Conservation (phyloP, 1,284 basidiomycete species). For the Cryptococcus jaspeensis region DNA sequence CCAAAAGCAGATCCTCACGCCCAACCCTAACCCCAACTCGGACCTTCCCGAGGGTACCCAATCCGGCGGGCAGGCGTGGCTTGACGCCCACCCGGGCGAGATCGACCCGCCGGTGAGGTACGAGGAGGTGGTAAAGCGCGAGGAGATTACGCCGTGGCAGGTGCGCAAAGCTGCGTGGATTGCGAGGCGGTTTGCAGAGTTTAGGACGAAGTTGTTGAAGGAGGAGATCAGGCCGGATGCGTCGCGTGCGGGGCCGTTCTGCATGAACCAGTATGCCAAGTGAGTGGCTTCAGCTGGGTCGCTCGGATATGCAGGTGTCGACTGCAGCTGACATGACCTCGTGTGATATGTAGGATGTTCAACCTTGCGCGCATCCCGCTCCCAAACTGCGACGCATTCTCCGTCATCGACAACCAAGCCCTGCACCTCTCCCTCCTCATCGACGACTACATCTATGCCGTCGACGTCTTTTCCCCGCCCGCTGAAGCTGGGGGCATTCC, state of each 20-base stretch:
- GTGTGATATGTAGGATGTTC: conserved; percentile 59
- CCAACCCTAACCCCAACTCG: conserved; percentile 28
- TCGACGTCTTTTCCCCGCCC: conserved; percentile 61
- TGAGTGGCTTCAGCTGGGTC: conserved; percentile 37
- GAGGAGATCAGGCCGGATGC: conserved; percentile 58
- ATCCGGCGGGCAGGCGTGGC: conserved; percentile 39
- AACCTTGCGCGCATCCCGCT: conserved; percentile 73
- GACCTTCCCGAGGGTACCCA: conserved; percentile 26
- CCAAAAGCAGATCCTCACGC: neutral
- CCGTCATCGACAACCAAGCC: conserved; percentile 56
- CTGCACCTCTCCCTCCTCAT: conserved; percentile 69
- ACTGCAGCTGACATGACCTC: neutral
- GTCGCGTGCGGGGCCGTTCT: conserved; percentile 57
- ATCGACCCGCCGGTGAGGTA: conserved; percentile 43
- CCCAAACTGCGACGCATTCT: conserved; percentile 64
- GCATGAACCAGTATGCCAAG: conserved; percentile 60
- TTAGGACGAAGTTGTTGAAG: conserved; percentile 63
- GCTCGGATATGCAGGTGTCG: neutral
- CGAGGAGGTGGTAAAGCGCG: conserved; percentile 41
- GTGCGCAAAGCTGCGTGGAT: conserved; percentile 83
- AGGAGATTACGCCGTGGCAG: conserved; percentile 75
- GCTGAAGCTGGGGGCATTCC: conserved; percentile 48
- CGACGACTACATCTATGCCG: conserved; percentile 77
- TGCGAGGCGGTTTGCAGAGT: conserved; percentile 70
- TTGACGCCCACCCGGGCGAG: conserved; percentile 55